phyloP scores from a whole-genome alignment of 2,329 filamentous ascomycete genomes.

The Alternaria viburni region DNA sequence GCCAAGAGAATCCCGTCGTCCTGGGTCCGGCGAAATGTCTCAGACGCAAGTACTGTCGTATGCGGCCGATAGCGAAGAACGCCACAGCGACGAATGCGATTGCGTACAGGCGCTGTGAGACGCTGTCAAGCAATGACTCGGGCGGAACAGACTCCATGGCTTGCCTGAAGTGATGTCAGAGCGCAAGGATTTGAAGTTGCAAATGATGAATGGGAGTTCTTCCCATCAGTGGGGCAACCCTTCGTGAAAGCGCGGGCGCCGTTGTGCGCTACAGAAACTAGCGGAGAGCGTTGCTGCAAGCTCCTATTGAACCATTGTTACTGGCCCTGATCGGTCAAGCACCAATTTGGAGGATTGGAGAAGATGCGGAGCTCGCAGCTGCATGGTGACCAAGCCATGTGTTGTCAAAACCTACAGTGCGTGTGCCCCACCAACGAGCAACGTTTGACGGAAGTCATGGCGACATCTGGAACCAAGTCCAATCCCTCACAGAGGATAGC shows the following conservation, averaged over 20 bases:
- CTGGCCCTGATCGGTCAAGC: not conserved
- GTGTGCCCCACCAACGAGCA: not conserved
- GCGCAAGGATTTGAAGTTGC: conserved; percentile 4
- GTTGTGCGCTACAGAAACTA: conserved; percentile 3
- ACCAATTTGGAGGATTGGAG: not conserved
- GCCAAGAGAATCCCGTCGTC: conserved; percentile 38
- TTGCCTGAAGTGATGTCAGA: not conserved
- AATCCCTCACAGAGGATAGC: not conserved
- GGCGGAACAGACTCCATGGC: conserved; percentile 15
- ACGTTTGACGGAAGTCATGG: not conserved
- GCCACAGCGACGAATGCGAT: conserved; percentile 14
- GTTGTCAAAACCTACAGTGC: not conserved
- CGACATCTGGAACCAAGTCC: not conserved
- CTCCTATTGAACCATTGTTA: not conserved
- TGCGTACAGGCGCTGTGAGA: conserved; percentile 19
- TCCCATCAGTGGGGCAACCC: conserved; percentile 4
- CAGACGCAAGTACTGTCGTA: conserved; percentile 37
- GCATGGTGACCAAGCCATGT: not conserved
- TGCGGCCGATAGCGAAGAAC: conserved; percentile 26
- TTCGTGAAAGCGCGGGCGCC: conserved; percentile 1
- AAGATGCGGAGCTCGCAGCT: not conserved
- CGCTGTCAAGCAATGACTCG: conserved; percentile 9
- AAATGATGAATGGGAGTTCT: conserved; percentile 2
- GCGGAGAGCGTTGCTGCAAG: not conserved
- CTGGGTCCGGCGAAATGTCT: conserved; percentile 40